phyloP scores from a whole-genome alignment of 495 filamentous ascomycete species.

The Annulohypoxylon stygium region DNA sequence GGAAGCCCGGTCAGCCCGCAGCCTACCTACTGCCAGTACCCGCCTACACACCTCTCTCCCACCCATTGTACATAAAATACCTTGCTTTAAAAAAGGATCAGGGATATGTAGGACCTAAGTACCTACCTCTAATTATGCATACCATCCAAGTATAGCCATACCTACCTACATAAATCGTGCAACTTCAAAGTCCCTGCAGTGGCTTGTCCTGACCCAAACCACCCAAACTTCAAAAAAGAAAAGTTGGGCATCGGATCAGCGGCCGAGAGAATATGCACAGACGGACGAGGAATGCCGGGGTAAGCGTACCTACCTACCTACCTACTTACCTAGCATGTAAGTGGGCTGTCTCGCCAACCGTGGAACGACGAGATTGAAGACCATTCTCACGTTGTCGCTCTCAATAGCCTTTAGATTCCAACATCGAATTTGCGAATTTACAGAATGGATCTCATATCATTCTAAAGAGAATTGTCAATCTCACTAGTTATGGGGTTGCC shows the following conservation, averaged over 20 bases:
- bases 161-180: background rate
- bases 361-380: background rate
- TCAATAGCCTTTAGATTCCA: slow-evolving; percentile 8
- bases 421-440: background rate
- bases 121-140: background rate
- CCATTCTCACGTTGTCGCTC: background rate
- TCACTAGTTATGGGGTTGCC: background rate
- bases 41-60: background rate
- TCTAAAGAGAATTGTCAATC: background rate
- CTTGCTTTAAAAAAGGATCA: background rate
- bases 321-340: too few relatives aligned
- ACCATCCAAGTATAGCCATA: too few relatives aligned
- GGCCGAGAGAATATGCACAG: slow-evolving; percentile 1
- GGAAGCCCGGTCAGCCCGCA: background rate
- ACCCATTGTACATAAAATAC: too few relatives aligned
- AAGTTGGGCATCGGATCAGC: background rate
- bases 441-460: background rate
- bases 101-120: background rate
- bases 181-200: background rate
- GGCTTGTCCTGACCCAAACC: too few relatives aligned
- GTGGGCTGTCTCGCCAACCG: slow-evolving; percentile 9
- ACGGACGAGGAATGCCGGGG: slow-evolving; percentile 8
- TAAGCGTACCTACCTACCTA: too few relatives aligned
- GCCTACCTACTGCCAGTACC: background rate
- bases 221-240: background rate